Evolutionary conservation across 225 moss, liverwort and hornwort genomes (phyloP).

Genomic region (Sphagnum contortum): DNA sequence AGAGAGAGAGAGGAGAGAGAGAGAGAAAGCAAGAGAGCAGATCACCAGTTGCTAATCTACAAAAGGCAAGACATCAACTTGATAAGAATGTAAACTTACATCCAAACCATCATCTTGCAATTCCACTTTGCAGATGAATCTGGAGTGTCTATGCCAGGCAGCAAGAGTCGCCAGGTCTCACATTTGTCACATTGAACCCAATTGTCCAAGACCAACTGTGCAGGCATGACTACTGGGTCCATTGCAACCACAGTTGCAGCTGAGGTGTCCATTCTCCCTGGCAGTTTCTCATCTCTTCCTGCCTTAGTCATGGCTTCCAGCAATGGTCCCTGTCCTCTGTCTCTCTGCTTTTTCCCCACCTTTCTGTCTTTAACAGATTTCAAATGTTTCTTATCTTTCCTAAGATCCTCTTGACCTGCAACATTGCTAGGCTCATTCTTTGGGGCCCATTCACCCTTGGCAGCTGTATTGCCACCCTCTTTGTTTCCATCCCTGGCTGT

Average conservation of each 20-base stretch:
- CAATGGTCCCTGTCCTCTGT: conserved; percentile 18
- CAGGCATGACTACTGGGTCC: conserved; percentile 12
- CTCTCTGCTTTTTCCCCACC: conserved; percentile 18
- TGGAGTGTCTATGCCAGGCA: conserved; percentile 48
- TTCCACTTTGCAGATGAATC: conserved; percentile 72
- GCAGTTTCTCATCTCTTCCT: conserved; percentile 23
- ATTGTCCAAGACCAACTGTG: conserved; percentile 59
- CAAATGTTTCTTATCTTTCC: conserved; percentile 27
- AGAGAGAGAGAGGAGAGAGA: too few relatives aligned
- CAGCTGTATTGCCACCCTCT: conserved; percentile 29
- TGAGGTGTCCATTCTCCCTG: conserved; percentile 15
- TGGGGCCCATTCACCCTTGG: conserved; percentile 19
- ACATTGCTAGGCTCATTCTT: conserved; percentile 17
- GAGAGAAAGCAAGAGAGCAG: too few relatives aligned
- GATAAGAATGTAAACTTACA: conserved; percentile 43
- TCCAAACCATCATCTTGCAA: conserved; percentile 95
- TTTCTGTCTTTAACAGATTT: conserved; percentile 14
- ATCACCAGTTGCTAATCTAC: too few relatives aligned
- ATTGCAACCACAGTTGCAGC: background rate
- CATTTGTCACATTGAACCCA: conserved; percentile 94
- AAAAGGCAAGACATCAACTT: background rate
- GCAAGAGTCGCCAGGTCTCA: conserved; percentile 72
- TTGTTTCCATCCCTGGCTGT: conserved; percentile 34
- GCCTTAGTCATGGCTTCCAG: conserved; percentile 6
- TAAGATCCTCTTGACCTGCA: conserved; percentile 25